Base-by-base conservation (phyloP, 2,329 filamentous ascomycete genomes). In the Penicillium brasilianum region DNA sequence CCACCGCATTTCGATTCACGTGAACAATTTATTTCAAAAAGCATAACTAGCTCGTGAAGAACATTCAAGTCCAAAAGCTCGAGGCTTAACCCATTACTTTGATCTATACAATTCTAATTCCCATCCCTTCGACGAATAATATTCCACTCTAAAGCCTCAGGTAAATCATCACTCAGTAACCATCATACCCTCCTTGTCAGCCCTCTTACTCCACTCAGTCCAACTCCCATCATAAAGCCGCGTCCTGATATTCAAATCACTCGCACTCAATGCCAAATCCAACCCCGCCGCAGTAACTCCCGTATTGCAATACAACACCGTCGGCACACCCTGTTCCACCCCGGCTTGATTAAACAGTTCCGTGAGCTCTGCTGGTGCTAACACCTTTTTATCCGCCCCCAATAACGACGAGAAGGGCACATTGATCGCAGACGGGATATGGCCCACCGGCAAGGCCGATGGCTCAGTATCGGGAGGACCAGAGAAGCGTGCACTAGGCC, bases 221-320 rank as follows among this genome's bases (percentile, higher is more conserved):
- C 72, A 74, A 41, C 72, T 74, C 18, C 72, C 72, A 68, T 74
- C 72, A 57, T 74, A 74, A 11, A 74, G 32, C 58, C 70, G 61
- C 54, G 64, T 68, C 11, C 25, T 39, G 22, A 67, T 28, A 8
- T n/a, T 10, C 2, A 61, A 68, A 0, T 70, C 70, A 14, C 64
- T 61, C 39, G 60, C 49, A 16, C 57, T 30, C 53, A 74, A 52
- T 0, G 68, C 70, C 50, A 74, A 36, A 49, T 71, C 70, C 28
- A 74, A 37, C 11, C 67, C 68, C 1, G 72, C 64, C 5, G 72
- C 72, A 30, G 72, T 74, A 1, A 73, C 69, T 0, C 72, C 72
- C 1, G 72, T 73, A 48, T 74, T 74, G 30, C 72, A 74, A 8
- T 67, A 72, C 57, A 74, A 18, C 13, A 74, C 62, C 3, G 65